Base-by-base conservation (phyloP, 306 rosid genomes). In the Corylus americana region DNA sequence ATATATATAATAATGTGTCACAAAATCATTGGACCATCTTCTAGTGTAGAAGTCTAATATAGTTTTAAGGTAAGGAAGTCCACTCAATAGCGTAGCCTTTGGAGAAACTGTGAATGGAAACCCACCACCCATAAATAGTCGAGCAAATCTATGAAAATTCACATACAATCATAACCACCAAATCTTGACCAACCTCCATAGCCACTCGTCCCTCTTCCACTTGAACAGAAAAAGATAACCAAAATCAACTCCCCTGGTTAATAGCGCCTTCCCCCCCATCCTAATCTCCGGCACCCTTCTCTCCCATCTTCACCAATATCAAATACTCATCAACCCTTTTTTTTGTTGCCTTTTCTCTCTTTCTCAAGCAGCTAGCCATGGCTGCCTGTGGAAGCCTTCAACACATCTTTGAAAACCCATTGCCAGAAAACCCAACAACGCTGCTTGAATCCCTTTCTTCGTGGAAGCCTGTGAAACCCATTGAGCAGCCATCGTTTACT, bases 361-460 rank as follows among this genome's bases (percentile, higher is more conserved):
- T 55, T 70, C 58, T 53, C 51, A n/a, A 78, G 25, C 67, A 35
- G 29, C 67, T 67, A 64, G 50, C 78, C 85, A 92, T 94, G 98
- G 87, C 97, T 71, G 84, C 91, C 73, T 88, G 91, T 77, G 89
- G 87, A 57, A 90, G 91, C 84, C 86, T 90, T n/a, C 92, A 84
- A 13, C 92, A 88, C 78, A 86, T 92, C 45, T 91, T 88, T n/a
- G 97, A 92, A 62, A 89, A 80, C 48, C 91, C 96, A 71, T 83
- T 90, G 78, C 88, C 90, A 1, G 89, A 87, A 66, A 91, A 66
- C 29, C 83, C 91, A 2, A 78, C 87, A 2, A 78, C 87, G 9
- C 87, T 94, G 2, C 79, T 87, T 39, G 91, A 91, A 76, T 80
- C 95, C 76, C 89, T 92, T 77, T 82, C 93, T 44, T 74, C 86